A percentile compares a stretch with the other conserved stretches of the same genome.
Conservation (phyloP, 495 filamentous ascomycete genomes). For the Penicillium samsonianum region DNA sequence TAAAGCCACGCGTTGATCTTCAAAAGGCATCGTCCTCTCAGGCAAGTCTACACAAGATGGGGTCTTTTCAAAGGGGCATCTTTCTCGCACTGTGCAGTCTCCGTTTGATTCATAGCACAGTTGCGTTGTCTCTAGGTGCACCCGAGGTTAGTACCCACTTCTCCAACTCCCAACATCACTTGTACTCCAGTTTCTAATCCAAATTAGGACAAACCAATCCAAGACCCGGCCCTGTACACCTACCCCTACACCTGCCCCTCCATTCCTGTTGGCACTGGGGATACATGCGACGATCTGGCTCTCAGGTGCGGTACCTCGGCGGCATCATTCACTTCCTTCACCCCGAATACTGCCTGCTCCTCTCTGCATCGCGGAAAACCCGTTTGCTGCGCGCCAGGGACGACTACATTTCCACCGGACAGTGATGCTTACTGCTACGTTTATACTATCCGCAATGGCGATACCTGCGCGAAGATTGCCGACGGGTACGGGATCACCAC, state of each 20-base stretch:
- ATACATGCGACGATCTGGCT: constrained; percentile 2
- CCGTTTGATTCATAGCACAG: background rate
- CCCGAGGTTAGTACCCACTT: background rate
- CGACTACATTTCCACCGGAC: background rate
- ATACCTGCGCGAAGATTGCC: constrained; percentile 13
- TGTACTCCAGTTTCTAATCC: background rate
- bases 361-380: background rate
- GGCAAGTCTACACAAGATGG: background rate
- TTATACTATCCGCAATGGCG: background rate
- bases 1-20: background rate
- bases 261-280: background rate
- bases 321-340: background rate
- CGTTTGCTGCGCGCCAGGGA: background rate
- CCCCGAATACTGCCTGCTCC: background rate
- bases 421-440: background rate
- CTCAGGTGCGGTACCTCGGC: constrained; percentile 1
- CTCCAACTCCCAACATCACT: background rate
- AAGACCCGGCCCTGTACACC: background rate
- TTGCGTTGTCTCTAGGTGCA: background rate
- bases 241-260: background rate
- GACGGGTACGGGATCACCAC: constrained; percentile 7
- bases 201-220: background rate
- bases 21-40: background rate
- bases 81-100: background rate
- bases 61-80: background rate